Conservation (phyloP, 2,329 filamentous ascomycete species). For the Fonsecaea erecta region DNA sequence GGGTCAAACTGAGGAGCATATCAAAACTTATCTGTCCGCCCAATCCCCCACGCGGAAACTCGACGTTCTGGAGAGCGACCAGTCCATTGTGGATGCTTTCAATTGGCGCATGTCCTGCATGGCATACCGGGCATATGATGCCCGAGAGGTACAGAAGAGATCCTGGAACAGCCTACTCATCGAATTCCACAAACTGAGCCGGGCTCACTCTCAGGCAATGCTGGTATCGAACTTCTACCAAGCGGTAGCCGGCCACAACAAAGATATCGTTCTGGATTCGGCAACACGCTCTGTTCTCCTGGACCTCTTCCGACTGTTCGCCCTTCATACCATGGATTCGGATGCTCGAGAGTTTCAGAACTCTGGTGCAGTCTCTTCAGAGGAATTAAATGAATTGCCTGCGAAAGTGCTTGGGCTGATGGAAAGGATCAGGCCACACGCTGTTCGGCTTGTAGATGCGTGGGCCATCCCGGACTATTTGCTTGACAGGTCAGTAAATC, state of each 20-base stretch:
- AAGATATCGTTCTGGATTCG: neutral
- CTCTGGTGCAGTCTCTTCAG: conserved; percentile 64
- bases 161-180: conserved; percentile 79
- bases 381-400: conserved; percentile 48
- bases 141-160: conserved; percentile 73
- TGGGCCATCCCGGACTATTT: conserved; percentile 81
- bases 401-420: conserved; percentile 62
- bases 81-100: conserved; percentile 73
- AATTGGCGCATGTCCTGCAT: conserved; percentile 75
- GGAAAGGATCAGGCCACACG: conserved; percentile 73
- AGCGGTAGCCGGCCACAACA: conserved; percentile 56
- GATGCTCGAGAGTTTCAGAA: conserved; percentile 71
- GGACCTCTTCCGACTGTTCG: conserved; percentile 68
- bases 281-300: conserved; percentile 63
- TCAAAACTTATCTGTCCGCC: conserved; percentile 66
- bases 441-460: conserved; percentile 70
- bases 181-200: conserved; percentile 75
- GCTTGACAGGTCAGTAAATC: conserved; percentile 55
- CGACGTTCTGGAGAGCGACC: conserved; percentile 69
- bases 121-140: conserved; percentile 68
- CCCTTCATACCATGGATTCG: conserved; percentile 62
- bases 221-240: conserved; percentile 79
- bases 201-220: conserved; percentile 73
- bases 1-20: conserved; percentile 53
- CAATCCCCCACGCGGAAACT: conserved; percentile 69